Percentiles rank a stretch among this genome's conserved stretches.
Evolutionary conservation across 176 grass and related monocot species (phyloP).

Genomic region (Metroxylon sagu): DNA sequence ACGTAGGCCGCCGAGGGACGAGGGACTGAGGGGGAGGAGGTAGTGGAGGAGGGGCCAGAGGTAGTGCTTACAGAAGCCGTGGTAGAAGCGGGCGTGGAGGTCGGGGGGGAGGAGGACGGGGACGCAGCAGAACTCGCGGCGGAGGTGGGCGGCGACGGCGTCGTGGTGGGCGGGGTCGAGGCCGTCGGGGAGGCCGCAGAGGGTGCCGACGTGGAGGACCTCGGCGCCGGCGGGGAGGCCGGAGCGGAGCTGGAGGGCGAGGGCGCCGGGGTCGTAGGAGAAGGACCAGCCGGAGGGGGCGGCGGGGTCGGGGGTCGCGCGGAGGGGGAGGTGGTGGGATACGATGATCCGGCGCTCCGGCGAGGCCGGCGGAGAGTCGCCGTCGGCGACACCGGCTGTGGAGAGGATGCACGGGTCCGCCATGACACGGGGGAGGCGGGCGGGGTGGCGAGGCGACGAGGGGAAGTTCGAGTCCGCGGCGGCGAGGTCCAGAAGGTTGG

Average conservation of each 20-base stretch:
- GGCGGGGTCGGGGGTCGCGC: conserved; percentile 23
- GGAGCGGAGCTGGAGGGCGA: conserved; percentile 33
- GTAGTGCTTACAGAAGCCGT: conserved; percentile 45
- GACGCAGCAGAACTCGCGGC: conserved; percentile 29
- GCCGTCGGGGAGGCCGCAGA: conserved; percentile 14
- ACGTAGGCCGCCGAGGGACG: conserved; percentile 7
- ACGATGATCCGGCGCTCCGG: conserved; percentile 44
- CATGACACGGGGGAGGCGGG: conserved; percentile 3
- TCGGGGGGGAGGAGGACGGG: conserved; percentile 26
- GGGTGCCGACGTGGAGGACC: conserved; percentile 31
- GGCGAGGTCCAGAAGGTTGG: conserved; percentile 72
- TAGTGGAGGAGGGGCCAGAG: conserved; percentile 55
- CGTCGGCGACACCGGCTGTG: neutral
- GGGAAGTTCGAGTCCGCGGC: conserved; percentile 23
- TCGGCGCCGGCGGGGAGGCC: conserved; percentile 10
- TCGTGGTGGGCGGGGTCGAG: neutral
- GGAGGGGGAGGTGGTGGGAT: conserved; percentile 59
- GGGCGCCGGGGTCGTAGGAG: conserved; percentile 35
- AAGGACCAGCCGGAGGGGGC: conserved; percentile 31
- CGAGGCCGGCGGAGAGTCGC: neutral
- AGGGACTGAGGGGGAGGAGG: conserved; percentile 15
- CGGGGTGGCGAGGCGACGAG: conserved; percentile 18
- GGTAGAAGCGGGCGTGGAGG: conserved; percentile 28
- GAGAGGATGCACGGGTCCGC: neutral
- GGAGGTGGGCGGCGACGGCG: conserved; percentile 23